Base-by-base conservation (phyloP, 23 red algal genomes). In the Agarophyton chilense region DNA sequence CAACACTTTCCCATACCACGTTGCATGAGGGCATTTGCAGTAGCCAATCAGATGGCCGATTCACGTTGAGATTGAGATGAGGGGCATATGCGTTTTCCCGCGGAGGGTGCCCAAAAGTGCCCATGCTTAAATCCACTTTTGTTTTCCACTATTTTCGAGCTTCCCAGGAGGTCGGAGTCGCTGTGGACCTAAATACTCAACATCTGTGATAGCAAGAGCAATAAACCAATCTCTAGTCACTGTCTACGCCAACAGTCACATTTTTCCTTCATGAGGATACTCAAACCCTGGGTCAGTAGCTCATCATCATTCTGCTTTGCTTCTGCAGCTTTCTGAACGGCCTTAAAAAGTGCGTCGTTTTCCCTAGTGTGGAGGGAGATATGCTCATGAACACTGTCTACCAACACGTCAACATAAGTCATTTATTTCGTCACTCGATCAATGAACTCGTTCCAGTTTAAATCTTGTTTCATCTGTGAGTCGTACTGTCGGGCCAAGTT, bases 381-480 rank as follows among this genome's bases (percentile, higher is more conserved):
- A 47, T 74, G 39, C 0, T 49, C 68, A 5, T 4, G 10, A 74
- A 29, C 68, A 38, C 41, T 74, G 45, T 74, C 19, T 49, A 74
- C n/a, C 41, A 74, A 28, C 18, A 21, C 68, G 4, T 49, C 68
- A 14, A 74, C 68, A 29, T 28, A 74, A 45, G 41, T 74, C 68
- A 74, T 74, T 6, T 74, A 74, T 47, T 74, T 74, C 14, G 41
- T 46, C 4, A 74, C 21, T 46, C 68, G 43, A 18, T 49, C 68
- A 25, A 74, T 39, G 41, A 74, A 74, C 47, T 28, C 68, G 19
- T 47, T 47, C 28, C 39, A 25, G 68, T 25, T 74, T 74, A 74
- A 10, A n/a, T 74, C 68, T 31, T 47, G 39, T 33, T 74, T 74
- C 68, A 74, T 74, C n/a, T 33, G 68, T 47, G 41, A 74, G 68